Evolutionary conservation across 805 yeast species (phyloP).

Genomic region (Brettanomyces sp.): DNA sequence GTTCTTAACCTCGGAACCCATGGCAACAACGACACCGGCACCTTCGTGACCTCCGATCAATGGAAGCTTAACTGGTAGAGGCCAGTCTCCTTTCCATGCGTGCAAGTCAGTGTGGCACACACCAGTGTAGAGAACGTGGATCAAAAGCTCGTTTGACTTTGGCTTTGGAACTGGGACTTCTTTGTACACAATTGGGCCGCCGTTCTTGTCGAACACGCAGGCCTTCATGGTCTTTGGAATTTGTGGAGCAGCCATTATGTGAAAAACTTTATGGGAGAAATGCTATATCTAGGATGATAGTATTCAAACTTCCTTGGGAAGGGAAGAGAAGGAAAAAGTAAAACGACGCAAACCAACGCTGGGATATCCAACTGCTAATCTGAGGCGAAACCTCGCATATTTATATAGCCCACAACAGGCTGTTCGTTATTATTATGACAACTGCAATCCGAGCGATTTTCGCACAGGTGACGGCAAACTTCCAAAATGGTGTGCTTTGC

Average conservation of each 20-base stretch:
- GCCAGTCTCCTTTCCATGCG: slow-evolving; percentile 33
- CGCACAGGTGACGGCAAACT: too few species aligned
- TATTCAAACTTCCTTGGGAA: slow-evolving; percentile 21
- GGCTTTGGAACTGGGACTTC: slow-evolving; percentile 2
- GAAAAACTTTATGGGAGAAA: slow-evolving; percentile 23
- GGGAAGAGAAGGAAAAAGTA: background rate
- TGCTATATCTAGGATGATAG: slow-evolving; percentile 26
- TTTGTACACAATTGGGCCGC: slow-evolving; percentile 4
- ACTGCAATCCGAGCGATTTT: too few species aligned
- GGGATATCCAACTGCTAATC: too few species aligned
- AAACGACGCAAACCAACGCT: background rate
- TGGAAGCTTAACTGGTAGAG: slow-evolving; percentile 16
- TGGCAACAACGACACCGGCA: slow-evolving; percentile 5
- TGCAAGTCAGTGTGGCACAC: slow-evolving; percentile 5
- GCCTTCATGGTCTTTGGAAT: slow-evolving; percentile 1
- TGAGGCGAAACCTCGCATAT: too few species aligned
- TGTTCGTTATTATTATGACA: too few species aligned
- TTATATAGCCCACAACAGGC: too few species aligned
- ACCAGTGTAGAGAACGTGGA: slow-evolving; percentile 3
- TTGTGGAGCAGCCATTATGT: too few species aligned
- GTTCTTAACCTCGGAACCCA: slow-evolving; percentile 4
- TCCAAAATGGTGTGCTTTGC: too few species aligned
- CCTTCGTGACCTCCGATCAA: slow-evolving; percentile 6
- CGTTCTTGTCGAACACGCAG: slow-evolving; percentile 3
- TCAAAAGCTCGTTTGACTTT: slow-evolving; percentile 3